Percentiles rank a stretch among this genome's conserved stretches.
These are phyloP conservation scores for Penicillium malachiteum DNA, from an alignment of 495 filamentous ascomycete species.

Conservation along the genomic window DNA sequence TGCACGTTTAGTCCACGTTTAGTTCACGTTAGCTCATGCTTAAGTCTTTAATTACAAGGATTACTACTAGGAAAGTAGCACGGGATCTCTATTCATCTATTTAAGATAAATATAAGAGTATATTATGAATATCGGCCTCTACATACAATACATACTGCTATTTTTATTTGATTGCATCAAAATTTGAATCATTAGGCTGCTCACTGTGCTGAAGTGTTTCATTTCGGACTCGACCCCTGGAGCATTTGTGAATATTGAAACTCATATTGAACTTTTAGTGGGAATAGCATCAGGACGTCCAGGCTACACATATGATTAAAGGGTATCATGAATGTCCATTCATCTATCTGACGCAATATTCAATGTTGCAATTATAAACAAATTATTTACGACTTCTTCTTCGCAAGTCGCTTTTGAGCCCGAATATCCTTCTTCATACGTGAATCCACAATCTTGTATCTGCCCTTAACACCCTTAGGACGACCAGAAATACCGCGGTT, in stretches of 20 bases:
- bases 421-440: constrained; percentile 98
- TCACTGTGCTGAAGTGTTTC: too few species aligned
- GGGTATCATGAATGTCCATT: constrained; percentile 10
- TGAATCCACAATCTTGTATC: constrained; percentile 98
- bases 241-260: too few species aligned
- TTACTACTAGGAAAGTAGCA: background rate
- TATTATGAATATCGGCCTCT: too few species aligned
- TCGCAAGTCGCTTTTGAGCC: constrained; percentile 78
- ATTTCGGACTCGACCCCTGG: too few species aligned
- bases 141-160: too few species aligned
- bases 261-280: too few species aligned
- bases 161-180: too few species aligned
- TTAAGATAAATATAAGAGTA: too few species aligned
- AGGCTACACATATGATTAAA: background rate
- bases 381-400: constrained; percentile 51
- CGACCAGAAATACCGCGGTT: constrained; percentile 82
- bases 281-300: too few species aligned
- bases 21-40: background rate
- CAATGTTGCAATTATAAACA: constrained; percentile 24
- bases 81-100: too few species aligned
- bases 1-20: constrained; percentile 1
- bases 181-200: too few species aligned
- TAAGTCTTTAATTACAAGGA: background rate
- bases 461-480: constrained; percentile 87
- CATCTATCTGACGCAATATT: background rate